Evolutionary conservation across 1,139 yeast genomes (phyloP), one percentile per base, ranked within the genome.

Genomic region (Kurtzmaniella quercitrusa): DNA sequence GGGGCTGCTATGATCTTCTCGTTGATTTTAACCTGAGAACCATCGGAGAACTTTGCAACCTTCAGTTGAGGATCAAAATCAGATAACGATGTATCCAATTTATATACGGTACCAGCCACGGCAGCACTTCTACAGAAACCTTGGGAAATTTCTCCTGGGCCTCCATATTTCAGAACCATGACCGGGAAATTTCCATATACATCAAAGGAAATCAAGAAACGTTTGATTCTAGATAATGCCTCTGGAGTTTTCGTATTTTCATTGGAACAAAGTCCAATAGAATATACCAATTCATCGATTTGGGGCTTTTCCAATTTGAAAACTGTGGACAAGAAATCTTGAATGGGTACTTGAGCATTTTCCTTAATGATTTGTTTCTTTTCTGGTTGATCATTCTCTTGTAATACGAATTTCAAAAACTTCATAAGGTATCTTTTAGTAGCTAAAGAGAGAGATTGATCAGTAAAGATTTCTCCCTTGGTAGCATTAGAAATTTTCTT

Each of bases 111-210:
- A 47, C 98, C 98, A 25, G 95, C 98, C 49, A 93, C 98, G 12
- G 99, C 98, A 4, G 98, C 98, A 47, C 95, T 85, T 53, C 99
- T 78, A 65, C 98, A 91, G 62, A 93, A 93, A 2, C 97, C 99
- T 67, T 93, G 99, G 7, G 96, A 83, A 29, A 93, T 72, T 65
- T 93, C 99, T 41, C 98, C 97, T 0, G 96, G 94, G 2, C 96
- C 95, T 46, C 98, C 98, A 63, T 84, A 93, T 70, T 89, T 91
- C 47, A 95, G 87, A 54, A 85, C 84, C 69, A 93, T 74, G 18
- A 88, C 94, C 1, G 98, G 97, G 74, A 93, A 94, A 52, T 82
- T 84, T 10, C 98, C 98, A 62, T 90, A 93, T 10, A 91, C 88
- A 54, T 91, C 96, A 57, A 89, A 82, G n/a, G 96, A 87, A 14